Conservation (phyloP, 2,329 filamentous ascomycete genomes). For the Hawksworthiomyces lignivorus region DNA sequence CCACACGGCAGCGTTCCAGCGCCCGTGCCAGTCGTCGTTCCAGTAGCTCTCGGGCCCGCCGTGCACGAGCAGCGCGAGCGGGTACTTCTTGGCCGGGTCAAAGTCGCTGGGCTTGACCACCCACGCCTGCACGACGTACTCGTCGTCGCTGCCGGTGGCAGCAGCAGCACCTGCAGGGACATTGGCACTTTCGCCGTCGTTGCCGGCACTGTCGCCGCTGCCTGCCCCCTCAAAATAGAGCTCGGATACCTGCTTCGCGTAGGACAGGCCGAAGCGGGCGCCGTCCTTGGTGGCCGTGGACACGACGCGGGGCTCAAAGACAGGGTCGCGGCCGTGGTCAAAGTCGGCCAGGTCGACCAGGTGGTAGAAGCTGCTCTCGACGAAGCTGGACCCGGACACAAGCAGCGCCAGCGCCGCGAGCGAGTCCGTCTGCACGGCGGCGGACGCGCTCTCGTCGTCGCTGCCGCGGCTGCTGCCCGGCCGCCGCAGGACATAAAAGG, state of each 20-base stretch:
- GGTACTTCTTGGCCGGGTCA: constrained; percentile 28
- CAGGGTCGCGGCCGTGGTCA: background rate
- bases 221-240: constrained; percentile 32
- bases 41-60: constrained; percentile 38
- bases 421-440: too few relatives aligned
- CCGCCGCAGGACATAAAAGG: constrained; percentile 20
- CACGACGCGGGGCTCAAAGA: constrained; percentile 19
- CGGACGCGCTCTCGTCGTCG: constrained; percentile 13
- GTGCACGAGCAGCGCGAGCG: constrained; percentile 30
- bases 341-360: constrained; percentile 20
- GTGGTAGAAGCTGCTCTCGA: constrained; percentile 31
- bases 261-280: constrained; percentile 24
- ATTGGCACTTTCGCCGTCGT: too few relatives aligned
- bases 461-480: constrained; percentile 1
- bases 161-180: too few relatives aligned
- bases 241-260: constrained; percentile 28
- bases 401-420: constrained; percentile 20
- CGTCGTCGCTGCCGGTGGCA: too few relatives aligned
- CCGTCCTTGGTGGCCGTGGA: constrained; percentile 25
- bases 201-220: constrained; percentile 8
- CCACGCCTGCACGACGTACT: constrained; percentile 30
- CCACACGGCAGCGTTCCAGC: constrained; percentile 47
- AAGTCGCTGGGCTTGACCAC: constrained; percentile 31
- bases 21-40: constrained; percentile 34
- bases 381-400: constrained; percentile 28